Percentiles rank a stretch among this genome's conserved stretches.
Conservation (phyloP, 1,139 yeast species). For the Hyphopichia fennica region DNA sequence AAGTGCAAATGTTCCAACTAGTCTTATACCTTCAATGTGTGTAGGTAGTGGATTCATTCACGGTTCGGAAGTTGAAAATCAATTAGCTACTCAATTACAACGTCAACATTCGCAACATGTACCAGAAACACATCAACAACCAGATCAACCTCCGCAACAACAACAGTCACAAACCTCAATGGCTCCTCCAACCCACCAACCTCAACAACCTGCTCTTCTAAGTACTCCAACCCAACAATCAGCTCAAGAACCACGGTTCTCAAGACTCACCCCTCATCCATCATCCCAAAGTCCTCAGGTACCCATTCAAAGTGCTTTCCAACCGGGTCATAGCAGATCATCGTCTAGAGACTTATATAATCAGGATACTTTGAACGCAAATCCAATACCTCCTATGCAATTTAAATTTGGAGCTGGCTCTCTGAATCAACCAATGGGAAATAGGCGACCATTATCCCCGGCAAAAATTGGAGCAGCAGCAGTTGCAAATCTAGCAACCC, state of each 20-base stretch:
- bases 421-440: slow-evolving; percentile 9
- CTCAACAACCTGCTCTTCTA: not conserved
- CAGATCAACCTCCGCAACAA: slow-evolving; percentile 1
- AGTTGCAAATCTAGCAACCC: slow-evolving; percentile 53
- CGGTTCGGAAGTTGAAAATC: not conserved
- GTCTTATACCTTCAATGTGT: slow-evolving; percentile 67
- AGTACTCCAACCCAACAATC: not conserved
- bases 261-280: slow-evolving; percentile 2
- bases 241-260: not conserved
- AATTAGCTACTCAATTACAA: not conserved
- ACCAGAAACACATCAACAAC: slow-evolving; percentile 6
- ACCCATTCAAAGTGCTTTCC: not conserved
- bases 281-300: not conserved
- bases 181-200: not conserved
- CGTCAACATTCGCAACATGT: not conserved
- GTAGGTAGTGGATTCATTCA: slow-evolving; percentile 17
- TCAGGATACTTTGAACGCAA: slow-evolving; percentile 13
- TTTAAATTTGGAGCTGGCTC: slow-evolving; percentile 43
- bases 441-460: slow-evolving; percentile 49
- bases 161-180: slow-evolving; percentile 9
- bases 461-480: slow-evolving; percentile 75
- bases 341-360: not conserved
- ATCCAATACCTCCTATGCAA: slow-evolving; percentile 35
- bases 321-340: slow-evolving; percentile 1
- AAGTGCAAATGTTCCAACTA: slow-evolving; percentile 64